Base-by-base conservation (phyloP, 2,329 filamentous ascomycete species). In the Colletotrichum orchidophilum region DNA sequence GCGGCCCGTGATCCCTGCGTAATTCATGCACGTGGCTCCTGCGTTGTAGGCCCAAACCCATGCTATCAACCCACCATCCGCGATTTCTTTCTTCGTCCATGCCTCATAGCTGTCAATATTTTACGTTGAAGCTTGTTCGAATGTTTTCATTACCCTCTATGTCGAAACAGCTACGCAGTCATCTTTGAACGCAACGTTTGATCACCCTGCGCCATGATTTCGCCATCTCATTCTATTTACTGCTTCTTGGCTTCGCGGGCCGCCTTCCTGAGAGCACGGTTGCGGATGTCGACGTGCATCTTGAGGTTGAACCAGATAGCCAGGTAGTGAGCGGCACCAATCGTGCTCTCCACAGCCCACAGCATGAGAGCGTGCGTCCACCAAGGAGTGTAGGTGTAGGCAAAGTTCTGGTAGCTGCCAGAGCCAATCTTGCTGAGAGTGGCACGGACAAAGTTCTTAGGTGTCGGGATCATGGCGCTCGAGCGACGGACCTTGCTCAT, bases 401-500 rank as follows among this genome's bases (percentile, higher is more conserved):
- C 90, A 68, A 94, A 93, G 13, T 89, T 88, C 79, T 97, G 94
- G 76, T 93, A 94, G 60, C 93, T 91, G 72, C 94, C 93, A 66
- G 89, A 90, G 58, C 96, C 96, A 77, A 99, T 88, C 86, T 96
- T 97, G 74, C 88, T 84, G 70, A 99, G 85, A 0, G 93, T 90
- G 7, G 93, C 86, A 76, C 88, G 90, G 67, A 99, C 96, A 80
- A 98, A 98, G 64, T 87, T 85, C 80, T 92, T 92, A 15, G 96
- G 93, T 70, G 88, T 94, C 11, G 96, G 96, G 55, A 98, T 93
- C 68, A 95, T 85, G 55, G 91, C 82, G 74, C 90, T 96, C 0
- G 94, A 86, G 67, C 92, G 92, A 77, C 94, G 92, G 76, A 99
- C 91, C 88, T 99, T 99, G 83, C 93, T 96, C 96, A 99, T 99